Percentiles rank a stretch among this genome's conserved stretches.
phyloP scores from a whole-genome alignment of 2,329 filamentous ascomycete genomes.

The Dactylellina sp. region DNA sequence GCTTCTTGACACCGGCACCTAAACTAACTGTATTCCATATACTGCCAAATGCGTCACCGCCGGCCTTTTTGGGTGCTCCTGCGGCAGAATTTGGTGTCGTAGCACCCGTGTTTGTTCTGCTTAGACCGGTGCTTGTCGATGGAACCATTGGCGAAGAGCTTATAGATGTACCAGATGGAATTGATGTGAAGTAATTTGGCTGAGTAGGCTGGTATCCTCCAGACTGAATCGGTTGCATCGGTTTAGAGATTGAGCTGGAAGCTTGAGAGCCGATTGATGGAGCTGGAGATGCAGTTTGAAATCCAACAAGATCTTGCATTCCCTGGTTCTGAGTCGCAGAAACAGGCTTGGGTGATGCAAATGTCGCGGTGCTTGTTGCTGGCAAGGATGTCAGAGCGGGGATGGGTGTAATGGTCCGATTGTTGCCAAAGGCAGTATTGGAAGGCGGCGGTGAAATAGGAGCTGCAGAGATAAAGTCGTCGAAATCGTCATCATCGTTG shows the following conservation, averaged over 20 bases:
- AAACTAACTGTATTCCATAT: slow-evolving; percentile 77
- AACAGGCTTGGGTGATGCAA: slow-evolving; percentile 84
- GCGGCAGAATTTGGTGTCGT: slow-evolving; percentile 64
- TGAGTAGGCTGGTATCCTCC: slow-evolving; percentile 78
- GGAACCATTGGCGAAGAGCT: slow-evolving; percentile 31
- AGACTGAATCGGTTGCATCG: slow-evolving; percentile 63
- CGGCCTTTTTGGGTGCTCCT: slow-evolving; percentile 65
- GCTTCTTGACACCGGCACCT: slow-evolving; percentile 81
- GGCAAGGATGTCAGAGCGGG: slow-evolving; percentile 66
- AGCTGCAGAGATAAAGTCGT: slow-evolving; percentile 93
- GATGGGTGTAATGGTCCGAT: slow-evolving; percentile 62
- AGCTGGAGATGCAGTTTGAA: slow-evolving; percentile 83
- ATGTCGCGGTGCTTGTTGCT: slow-evolving; percentile 66
- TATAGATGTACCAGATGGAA: slow-evolving; percentile 66
- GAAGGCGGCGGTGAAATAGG: slow-evolving; percentile 66
- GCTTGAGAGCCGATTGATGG: slow-evolving; percentile 68
- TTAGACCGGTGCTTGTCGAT: slow-evolving; percentile 63
- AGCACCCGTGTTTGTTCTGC: slow-evolving; percentile 60
- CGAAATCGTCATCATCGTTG: slow-evolving; percentile 90
- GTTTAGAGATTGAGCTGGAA: slow-evolving; percentile 64
- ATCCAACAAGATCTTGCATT: slow-evolving; percentile 80
- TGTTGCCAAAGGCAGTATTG: slow-evolving; percentile 58
- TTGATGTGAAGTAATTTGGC: slow-evolving; percentile 95
- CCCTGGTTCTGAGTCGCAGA: slow-evolving; percentile 84
- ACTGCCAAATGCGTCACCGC: slow-evolving; percentile 88